Evolutionary conservation across 257 asterid genomes (phyloP).

Genomic region (Solanum ossicruentum): DNA sequence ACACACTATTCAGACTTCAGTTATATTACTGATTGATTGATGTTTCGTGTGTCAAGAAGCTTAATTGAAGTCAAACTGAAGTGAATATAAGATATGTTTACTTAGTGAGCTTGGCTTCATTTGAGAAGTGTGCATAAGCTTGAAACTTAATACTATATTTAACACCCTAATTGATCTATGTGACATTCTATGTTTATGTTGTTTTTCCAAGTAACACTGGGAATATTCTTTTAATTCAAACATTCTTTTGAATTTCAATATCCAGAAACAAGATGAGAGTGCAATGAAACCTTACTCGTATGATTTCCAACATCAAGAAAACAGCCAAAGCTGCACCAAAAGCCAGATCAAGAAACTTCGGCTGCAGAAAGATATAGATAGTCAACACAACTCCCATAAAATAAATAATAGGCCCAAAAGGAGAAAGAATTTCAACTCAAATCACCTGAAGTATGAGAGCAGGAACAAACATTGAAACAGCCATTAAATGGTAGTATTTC

Average conservation of each 20-base stretch:
- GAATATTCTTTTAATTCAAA: not conserved
- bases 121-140: not conserved
- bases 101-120: not conserved
- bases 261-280: not conserved
- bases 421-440: not conserved
- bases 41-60: not conserved
- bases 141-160: not conserved
- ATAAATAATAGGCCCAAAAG: not conserved
- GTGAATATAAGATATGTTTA: not conserved
- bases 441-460: conserved; percentile 40
- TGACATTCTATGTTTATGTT: not conserved
- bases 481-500: conserved; percentile 92
- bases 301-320: conserved; percentile 76
- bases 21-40: not conserved
- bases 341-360: conserved; percentile 55
- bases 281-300: conserved; percentile 55
- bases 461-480: conserved; percentile 45
- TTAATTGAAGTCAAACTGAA: not conserved
- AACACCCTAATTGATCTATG: not conserved
- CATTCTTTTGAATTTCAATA: not conserved
- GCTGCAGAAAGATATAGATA: conserved; percentile 18
- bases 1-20: not conserved
- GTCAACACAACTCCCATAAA: not conserved
- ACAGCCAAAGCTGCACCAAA: conserved; percentile 92
- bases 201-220: not conserved